Evolutionary conservation across 106 monocot genomes (phyloP).

Genomic region (Vanilla planifolia): DNA sequence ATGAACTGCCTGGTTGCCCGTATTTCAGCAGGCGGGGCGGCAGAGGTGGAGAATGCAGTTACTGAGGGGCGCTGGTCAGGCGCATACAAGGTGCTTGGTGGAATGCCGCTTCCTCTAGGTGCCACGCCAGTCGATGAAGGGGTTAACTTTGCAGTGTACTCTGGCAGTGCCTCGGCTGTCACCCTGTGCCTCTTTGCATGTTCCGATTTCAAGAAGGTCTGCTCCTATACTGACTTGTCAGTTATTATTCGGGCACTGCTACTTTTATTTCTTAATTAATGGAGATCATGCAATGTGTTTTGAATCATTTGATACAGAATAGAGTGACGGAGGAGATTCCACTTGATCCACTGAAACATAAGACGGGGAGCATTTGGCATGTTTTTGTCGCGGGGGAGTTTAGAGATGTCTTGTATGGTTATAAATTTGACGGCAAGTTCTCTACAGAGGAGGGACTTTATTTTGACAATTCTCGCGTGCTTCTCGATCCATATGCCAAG

Average conservation of each 20-base stretch:
- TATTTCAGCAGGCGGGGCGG: constrained; percentile 11
- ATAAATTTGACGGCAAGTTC: constrained; percentile 74
- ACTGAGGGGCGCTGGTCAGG: background rate
- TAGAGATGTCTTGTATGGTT: constrained; percentile 64
- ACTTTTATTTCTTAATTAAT: background rate
- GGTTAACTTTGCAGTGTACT: constrained; percentile 73
- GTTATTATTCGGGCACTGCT: background rate
- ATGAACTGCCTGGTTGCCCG: background rate
- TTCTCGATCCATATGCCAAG: constrained; percentile 95
- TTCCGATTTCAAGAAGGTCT: constrained; percentile 43
- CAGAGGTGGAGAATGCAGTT: constrained; percentile 7
- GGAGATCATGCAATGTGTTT: background rate
- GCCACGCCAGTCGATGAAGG: constrained; percentile 56
- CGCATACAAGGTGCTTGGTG: constrained; percentile 27
- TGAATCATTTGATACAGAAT: constrained; percentile 33
- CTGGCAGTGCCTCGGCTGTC: constrained; percentile 45
- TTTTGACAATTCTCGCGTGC: constrained; percentile 53
- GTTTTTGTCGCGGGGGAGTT: constrained; percentile 55
- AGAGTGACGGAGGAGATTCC: constrained; percentile 47
- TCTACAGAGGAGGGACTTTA: constrained; percentile 55
- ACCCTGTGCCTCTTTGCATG: constrained; percentile 72
- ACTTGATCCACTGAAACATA: constrained; percentile 62
- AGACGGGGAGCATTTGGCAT: constrained; percentile 88
- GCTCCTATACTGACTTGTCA: background rate
- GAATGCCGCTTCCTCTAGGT: constrained; percentile 63